Evolutionary conservation across 2,329 filamentous ascomycete species (phyloP).

Genomic region (Phialocephala subalpina): DNA sequence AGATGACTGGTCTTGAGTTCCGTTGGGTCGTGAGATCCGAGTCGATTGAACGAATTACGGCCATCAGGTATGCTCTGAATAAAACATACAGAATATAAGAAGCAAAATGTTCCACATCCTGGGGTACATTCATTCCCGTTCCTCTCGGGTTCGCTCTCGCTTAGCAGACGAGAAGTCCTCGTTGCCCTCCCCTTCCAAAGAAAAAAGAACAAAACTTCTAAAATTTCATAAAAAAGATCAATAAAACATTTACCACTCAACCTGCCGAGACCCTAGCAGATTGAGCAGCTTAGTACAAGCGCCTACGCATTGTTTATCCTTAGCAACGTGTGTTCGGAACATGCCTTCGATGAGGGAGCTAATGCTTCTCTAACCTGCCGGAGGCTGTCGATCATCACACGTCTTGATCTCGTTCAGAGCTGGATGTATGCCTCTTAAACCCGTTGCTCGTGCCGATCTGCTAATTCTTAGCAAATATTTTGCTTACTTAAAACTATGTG

Average conservation of each 20-base stretch:
- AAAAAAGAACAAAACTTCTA: not conserved
- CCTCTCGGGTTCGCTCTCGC: not conserved
- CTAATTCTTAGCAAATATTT: not conserved
- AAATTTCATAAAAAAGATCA: not conserved
- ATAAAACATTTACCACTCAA: not conserved
- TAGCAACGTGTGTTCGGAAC: not conserved
- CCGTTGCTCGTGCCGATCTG: not conserved
- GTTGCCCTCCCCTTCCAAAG: not conserved
- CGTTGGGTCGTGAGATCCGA: not conserved
- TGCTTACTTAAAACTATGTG: not conserved
- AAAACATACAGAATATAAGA: not conserved
- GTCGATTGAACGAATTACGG: not conserved
- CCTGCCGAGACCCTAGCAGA: not conserved
- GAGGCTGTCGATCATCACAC: not conserved
- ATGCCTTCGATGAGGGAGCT: too few species aligned
- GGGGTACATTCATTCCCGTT: not conserved
- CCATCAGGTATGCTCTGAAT: not conserved
- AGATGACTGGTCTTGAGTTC: conserved; percentile 56
- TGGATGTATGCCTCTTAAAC: not conserved
- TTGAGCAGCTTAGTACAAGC: not conserved
- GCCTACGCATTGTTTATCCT: not conserved
- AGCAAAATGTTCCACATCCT: not conserved
- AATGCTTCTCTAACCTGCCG: too few species aligned
- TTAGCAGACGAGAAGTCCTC: not conserved
- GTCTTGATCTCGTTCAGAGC: not conserved